Evolutionary conservation across 352 stramenopile species (phyloP).

Genomic region (Phytophthora parvispora): DNA sequence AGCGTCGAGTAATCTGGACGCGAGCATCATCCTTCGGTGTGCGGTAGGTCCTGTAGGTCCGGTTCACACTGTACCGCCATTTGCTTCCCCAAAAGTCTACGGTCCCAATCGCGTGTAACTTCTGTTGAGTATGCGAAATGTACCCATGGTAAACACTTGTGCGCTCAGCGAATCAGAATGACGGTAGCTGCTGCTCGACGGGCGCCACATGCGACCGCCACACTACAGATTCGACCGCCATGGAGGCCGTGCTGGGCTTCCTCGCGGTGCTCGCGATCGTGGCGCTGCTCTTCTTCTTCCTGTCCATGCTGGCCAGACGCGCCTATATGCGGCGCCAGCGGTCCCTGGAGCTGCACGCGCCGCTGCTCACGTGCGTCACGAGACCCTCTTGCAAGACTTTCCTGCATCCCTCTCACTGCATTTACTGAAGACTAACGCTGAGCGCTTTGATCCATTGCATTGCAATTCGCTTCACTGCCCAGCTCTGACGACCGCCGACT

Average conservation of each 20-base stretch:
- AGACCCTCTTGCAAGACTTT: not conserved
- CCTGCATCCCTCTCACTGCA: not conserved
- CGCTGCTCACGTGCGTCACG: constrained; percentile 38
- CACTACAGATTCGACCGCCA: constrained; percentile 15
- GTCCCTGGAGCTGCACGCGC: constrained; percentile 33
- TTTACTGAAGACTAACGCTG: not conserved
- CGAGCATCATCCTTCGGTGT: not conserved
- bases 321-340: constrained; percentile 27
- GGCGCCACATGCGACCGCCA: constrained; percentile 4
- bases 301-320: constrained; percentile 21
- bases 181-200: constrained; percentile 2
- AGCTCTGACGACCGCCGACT: constrained; percentile 40
- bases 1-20: not conserved
- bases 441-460: not conserved
- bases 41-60: no score
- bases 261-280: constrained; percentile 26
- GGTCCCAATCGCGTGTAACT: not conserved
- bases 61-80: not conserved
- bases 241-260: constrained; percentile 26
- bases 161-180: not conserved
- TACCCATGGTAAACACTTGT: constrained; percentile 20
- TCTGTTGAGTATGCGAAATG: not conserved
- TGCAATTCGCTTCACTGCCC: no score
- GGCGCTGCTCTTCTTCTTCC: constrained; percentile 28
- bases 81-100: constrained; percentile 6